Evolutionary conservation across 2,329 filamentous ascomycete species (phyloP).

Genomic region (Trichophyton mentagrophytes): DNA sequence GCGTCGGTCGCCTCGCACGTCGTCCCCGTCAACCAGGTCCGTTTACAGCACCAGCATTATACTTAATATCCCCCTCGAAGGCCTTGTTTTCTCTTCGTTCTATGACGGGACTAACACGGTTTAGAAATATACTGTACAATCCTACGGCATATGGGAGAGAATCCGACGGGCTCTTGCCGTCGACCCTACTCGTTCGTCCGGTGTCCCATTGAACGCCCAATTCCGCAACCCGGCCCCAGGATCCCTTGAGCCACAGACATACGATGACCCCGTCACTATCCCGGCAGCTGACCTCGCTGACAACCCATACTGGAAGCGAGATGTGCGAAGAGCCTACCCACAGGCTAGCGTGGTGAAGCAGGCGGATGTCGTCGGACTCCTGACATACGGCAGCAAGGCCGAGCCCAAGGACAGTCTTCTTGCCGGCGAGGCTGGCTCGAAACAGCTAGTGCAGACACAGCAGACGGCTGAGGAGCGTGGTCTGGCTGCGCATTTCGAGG

Average conservation of each 20-base stretch:
- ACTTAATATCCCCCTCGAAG: neutral
- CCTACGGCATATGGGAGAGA: conserved; percentile 73
- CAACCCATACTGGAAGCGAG: conserved; percentile 95
- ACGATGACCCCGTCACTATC: conserved; percentile 70
- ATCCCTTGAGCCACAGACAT: conserved; percentile 53
- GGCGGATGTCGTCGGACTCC: conserved; percentile 69
- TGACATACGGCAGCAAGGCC: conserved; percentile 71
- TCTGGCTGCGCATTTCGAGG: conserved; percentile 61
- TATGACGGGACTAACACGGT: neutral
- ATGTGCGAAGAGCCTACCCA: conserved; percentile 71
- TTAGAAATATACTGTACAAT: conserved; percentile 94
- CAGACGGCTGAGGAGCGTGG: conserved; percentile 60
- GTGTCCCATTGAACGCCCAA: conserved; percentile 83
- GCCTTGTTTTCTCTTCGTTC: neutral
- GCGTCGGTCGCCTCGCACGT: conserved; percentile 28
- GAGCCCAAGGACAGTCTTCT: conserved; percentile 63
- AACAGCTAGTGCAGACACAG: conserved; percentile 63
- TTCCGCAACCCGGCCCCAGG: conserved; percentile 80
- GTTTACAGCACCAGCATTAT: neutral
- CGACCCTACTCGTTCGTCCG: conserved; percentile 78
- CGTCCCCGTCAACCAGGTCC: conserved; percentile 28
- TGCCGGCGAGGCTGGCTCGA: conserved; percentile 59
- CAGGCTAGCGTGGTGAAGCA: conserved; percentile 67
- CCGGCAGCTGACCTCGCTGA: conserved; percentile 81
- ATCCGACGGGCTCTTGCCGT: conserved; percentile 67